Evolutionary conservation across 768 basidiomycete genomes (phyloP), one percentile per base, ranked within the genome.

Genomic region (Pulveroboletus sp.): DNA sequence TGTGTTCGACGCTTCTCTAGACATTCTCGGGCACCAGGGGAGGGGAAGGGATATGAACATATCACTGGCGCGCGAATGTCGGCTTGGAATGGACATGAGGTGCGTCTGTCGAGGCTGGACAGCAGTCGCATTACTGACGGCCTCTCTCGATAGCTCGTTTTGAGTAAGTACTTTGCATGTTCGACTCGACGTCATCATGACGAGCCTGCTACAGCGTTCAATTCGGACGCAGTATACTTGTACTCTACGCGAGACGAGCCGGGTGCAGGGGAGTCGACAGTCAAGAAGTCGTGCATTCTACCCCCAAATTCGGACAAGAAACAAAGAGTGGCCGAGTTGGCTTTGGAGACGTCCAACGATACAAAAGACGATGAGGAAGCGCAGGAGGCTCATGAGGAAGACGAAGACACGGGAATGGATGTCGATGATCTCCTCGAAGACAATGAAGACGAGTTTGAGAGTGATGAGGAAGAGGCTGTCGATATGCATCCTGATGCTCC

Each of bases 1-100:
- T 93, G 92, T 62, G 88, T 93, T 17, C 78, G 91, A 47, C 80
- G 83, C 26, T 89, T 93, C 63, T 90, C 87, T 11, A 72, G 85
- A 46, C 58, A 63, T 54, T 54, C 63, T 8, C 61, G 71, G 4
- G 68, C 65, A 3, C 57, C 55, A 30, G 68, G 67, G 35, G 72
- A 75, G 47, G 60, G 51, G 10, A 67, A 53, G 49, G 70, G 72
- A 35, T 58, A 62, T 17, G 81, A 82, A n/a, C 84, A 89, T 61
- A 80, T 90, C 40, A 89, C 86, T 27, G 88, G 88, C 17, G 78
- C 79, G n/a, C 74, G 82, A 35, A 84, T 90, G 75, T 82, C 86
- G 14, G 58, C 72, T 26, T 71, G 71, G 42, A 89, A 86, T 67
- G 86, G 86, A 19, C 81, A 91, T 60, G 88, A 92, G 71, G 89